Base-by-base conservation (phyloP, 1,139 yeast genomes). In the Geotrichum europaeum region DNA sequence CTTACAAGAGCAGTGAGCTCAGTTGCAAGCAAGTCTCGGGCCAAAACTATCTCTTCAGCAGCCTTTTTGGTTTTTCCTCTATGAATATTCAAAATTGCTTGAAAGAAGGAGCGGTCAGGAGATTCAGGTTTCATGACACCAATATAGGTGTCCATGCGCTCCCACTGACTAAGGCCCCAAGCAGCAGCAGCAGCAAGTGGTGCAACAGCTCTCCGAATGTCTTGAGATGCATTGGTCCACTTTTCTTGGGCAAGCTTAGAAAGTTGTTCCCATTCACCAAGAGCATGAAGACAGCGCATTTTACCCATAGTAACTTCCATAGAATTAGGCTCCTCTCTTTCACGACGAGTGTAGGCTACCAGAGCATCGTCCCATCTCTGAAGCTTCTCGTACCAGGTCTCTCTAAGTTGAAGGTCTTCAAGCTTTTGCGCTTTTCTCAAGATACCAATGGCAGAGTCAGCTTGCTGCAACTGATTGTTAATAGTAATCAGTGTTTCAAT, bases 131-230 rank as follows among this genome's bases (percentile, higher is more conserved):
- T 90, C 96, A 95, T 90, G 0, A 89, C 96, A 64, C 84, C 79
- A 61, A 92, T 91, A 69, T 92, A 95, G 10, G 88, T 82, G 70
- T 90, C 97, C 94, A 95, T 92, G 69, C 90, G 81, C 68, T 91
- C 97, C 99, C 99, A 95, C 72, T 90, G 95, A 1, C 94, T 94
- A 56, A 94, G 78, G n/a, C 98, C 98, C 99, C 99, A 94, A 0
- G 98, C 90, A 0, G 99, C 98, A 2, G 98, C 98, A 0, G 98
- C 99, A 0, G 99, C 99, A 60, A 95, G 77, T 0, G 99, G 99
- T 1, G 99, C 98, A 66, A 95, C 92, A n/a, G 86, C 84, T 63
- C 96, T 78, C 68, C 86, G 83, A 56, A 84, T 84, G 32, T 89
- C 97, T 55, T 84, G 81, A 3, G 88, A 78, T 0, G 96, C 83